These are phyloP conservation scores for Plasmodiophora brassicae DNA, from an alignment of 208 protist species.

Conservation along the genomic window DNA sequence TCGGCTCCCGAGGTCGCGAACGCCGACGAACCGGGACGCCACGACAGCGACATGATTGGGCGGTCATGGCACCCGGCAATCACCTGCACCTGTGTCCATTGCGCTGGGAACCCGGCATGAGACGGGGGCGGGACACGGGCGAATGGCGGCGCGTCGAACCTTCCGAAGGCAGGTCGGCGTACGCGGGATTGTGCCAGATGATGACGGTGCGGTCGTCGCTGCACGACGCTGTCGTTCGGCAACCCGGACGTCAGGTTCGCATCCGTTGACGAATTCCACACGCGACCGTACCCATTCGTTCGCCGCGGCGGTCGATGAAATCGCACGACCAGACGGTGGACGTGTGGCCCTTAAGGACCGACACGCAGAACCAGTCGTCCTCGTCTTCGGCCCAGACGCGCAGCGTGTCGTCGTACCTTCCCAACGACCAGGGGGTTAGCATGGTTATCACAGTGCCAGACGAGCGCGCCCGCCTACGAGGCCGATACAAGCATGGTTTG, in stretches of 20 bases:
- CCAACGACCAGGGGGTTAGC: not conserved
- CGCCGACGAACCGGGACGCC: not conserved
- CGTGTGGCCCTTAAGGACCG: not conserved
- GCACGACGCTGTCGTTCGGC: not conserved
- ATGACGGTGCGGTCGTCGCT: conserved; percentile 19
- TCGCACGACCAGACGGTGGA: conserved; percentile 5
- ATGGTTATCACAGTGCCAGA: not conserved
- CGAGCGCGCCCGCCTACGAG: not conserved
- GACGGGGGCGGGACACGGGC: not conserved
- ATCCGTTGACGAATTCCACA: too few relatives aligned
- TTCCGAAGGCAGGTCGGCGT: not conserved
- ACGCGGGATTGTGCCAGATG: not conserved
- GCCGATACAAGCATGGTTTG: not conserved
- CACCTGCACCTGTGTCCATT: not conserved
- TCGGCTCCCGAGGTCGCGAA: not conserved
- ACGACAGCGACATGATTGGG: not conserved
- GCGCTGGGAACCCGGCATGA: not conserved
- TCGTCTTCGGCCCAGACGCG: conserved; percentile 3
- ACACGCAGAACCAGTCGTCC: conserved; percentile 11
- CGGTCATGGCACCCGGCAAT: not conserved
- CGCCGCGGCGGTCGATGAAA: not conserved
- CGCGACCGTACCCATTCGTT: not conserved
- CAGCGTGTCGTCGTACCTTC: conserved; percentile 17
- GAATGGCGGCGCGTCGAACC: not conserved
- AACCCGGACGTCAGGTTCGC: not conserved